Base-by-base conservation (phyloP, 2,329 filamentous ascomycete genomes). In the Boeremia lycopersici region DNA sequence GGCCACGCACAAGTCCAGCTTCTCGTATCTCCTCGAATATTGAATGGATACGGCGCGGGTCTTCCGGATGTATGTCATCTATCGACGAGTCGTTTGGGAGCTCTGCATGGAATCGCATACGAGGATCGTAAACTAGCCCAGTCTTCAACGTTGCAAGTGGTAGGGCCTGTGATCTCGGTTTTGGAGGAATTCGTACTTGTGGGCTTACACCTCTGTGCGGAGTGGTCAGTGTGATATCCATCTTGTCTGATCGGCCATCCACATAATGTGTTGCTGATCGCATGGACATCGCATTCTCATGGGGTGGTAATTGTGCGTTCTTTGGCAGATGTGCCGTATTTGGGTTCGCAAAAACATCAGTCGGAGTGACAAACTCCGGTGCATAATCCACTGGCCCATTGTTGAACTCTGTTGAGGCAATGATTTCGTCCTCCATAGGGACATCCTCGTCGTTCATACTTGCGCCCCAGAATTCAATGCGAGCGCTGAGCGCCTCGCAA, bases 21-120 rank as follows among this genome's bases (percentile, higher is more conserved):
- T 88, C 84, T 71, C 89, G 91, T 64, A 99, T 89, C 34, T 90
- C 90, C 64, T 90, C 89, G 82, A 95, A 96, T 63, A 99, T 99
- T 67, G 90, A 89, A 66, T 93, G 90, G 56, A 99, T 97, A 12
- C 95, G 87, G 26, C 91, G 83, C 1, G 95, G 95, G 67, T 99
- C 95, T 74, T 99, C 95, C 0, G 95, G 95, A 69, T 99, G 95
- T 19, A 96, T 88, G 19, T 93, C 89, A 42, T 87, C 84, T 1
- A 83, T 82, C 0, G 67, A 59, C 48, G 62, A 63, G 28, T 65
- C 56, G 15, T 79, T 75, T 3, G 79, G 77, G 3, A 82, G 79
- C 71, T 97, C 96, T 49, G 92, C 90, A 73, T 99, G 95, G 57
- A 96, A 89, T 57, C 95, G 91, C 95, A 99, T 99, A 29, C 93